Conservation (phyloP, 1,284 basidiomycete genomes). For the Bondarzewia mesenterica region DNA sequence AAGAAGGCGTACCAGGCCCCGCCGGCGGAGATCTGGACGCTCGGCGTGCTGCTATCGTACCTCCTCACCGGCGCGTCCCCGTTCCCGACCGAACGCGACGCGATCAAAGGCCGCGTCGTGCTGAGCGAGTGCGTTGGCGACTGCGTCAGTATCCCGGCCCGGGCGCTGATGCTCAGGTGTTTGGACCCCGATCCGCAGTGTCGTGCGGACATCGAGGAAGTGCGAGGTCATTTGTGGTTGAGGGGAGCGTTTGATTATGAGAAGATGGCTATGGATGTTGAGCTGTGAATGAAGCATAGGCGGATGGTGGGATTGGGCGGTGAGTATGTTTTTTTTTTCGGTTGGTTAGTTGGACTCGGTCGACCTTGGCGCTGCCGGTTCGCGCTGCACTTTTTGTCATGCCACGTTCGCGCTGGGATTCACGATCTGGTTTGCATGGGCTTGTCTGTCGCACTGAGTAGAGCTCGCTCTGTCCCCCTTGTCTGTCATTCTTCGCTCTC, state of each 20-base stretch:
- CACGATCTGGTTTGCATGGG: no score
- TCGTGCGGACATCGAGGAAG: constrained; percentile 63
- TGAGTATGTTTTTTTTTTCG: no score
- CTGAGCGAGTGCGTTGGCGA: constrained; percentile 27
- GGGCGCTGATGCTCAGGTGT: constrained; percentile 64
- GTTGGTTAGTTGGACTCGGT: no score
- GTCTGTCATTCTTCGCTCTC: background rate
- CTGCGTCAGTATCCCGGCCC: constrained; percentile 29
- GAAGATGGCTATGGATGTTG: constrained; percentile 1
- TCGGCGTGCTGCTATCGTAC: constrained; percentile 86
- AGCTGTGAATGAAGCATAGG: no score
- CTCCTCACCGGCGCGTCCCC: constrained; percentile 82
- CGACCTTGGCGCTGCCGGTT: no score
- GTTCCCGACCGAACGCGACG: constrained; percentile 70
- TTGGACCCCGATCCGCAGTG: constrained; percentile 63
- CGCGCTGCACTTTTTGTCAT: no score
- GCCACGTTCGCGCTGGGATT: no score
- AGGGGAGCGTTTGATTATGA: constrained; percentile 22
- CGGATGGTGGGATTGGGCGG: no score
- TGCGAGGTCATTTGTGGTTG: constrained; percentile 77
- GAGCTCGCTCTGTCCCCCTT: background rate
- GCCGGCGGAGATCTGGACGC: constrained; percentile 85
- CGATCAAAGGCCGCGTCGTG: constrained; percentile 37
- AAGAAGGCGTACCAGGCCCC: constrained; percentile 70
- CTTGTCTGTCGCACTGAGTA: no score